A percentile compares a stretch with the other conserved stretches of the same genome.
Evolutionary conservation across 1,139 yeast genomes (phyloP).

Genomic region (Blastobotrys persicus): DNA sequence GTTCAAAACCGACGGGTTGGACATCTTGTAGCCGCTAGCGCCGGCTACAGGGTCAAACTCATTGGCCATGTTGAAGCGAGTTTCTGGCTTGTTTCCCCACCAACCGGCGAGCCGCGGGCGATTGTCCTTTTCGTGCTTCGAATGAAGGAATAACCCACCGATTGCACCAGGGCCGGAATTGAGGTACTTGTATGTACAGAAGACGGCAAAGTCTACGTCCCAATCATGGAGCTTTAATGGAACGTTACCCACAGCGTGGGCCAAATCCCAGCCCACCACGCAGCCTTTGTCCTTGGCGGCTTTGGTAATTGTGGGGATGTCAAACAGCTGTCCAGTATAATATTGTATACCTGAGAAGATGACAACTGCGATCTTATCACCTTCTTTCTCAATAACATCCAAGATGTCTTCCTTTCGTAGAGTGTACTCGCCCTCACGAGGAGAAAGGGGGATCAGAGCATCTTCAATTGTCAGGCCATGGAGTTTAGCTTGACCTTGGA

Average conservation of each 20-base stretch:
- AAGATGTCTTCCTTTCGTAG: constrained; percentile 65
- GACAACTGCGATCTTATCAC: constrained; percentile 67
- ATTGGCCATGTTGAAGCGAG: constrained; percentile 78
- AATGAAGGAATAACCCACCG: constrained; percentile 76
- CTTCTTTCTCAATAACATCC: constrained; percentile 51
- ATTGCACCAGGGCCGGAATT: constrained; percentile 93
- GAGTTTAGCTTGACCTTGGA: constrained; percentile 66
- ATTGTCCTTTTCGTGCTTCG: constrained; percentile 40
- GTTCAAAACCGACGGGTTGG: constrained; percentile 88
- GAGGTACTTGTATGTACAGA: constrained; percentile 90
- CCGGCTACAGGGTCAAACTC: constrained; percentile 74
- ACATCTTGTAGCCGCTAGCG: constrained; percentile 84
- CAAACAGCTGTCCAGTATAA: constrained; percentile 86
- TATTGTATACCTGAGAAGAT: constrained; percentile 88
- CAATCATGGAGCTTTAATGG: constrained; percentile 75
- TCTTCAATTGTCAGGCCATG: constrained; percentile 57
- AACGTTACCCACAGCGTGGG: constrained; percentile 92
- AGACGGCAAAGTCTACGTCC: constrained; percentile 89
- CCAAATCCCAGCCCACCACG: constrained; percentile 90
- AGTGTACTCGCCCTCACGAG: constrained; percentile 54
- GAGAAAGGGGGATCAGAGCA: constrained; percentile 62
- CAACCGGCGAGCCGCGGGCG: constrained; percentile 85
- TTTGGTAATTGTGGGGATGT: constrained; percentile 63
- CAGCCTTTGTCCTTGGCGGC: constrained; percentile 55
- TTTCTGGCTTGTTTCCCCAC: constrained; percentile 85